Evolutionary conservation across 2,329 filamentous ascomycete genomes (phyloP), one percentile per base, ranked within the genome.

Genomic region (Neopestalotiopsis sp.): DNA sequence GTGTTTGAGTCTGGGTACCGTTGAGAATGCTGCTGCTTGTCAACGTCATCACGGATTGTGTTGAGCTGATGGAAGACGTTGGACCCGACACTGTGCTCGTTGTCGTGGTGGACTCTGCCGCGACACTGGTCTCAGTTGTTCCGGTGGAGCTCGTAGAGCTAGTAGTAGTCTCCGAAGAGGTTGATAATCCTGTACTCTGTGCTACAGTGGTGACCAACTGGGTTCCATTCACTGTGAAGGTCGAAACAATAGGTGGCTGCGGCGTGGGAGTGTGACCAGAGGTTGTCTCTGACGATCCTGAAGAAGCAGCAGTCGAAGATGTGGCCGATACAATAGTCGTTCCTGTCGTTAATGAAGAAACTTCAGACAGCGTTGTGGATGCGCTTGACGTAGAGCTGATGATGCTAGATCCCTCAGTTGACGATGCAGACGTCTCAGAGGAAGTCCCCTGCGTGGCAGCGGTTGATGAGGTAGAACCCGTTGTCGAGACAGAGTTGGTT

Each of bases 221-320:
- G 34, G 68, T 66, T 57, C 53, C 67, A 2, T 56, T 56, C 38
- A n/a, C 56, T 7, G 68, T 69, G 7, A 49, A 17, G 7, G 7
- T 20, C 45, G 45, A n/a, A n/a, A 49, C 17, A 49, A 49, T n/a
- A 17, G 45, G 13, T 17, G 45, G 45, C 45, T 49, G 45, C 14
- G 45, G 45, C 45, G 45, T 49, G 7, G 45, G 45, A n/a, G 45
- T n/a, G n/a, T 17, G 45, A n/a, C 4, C 45, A 49, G 45, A 49
- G 14, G 14, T 49, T n/a, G 42, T 49, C 13, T 49, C 13, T 14
- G 42, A 49, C 6, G 17, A n/a, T 14, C 13, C 13, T 2, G 42
- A 49, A n/a, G 42, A 49, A 14, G 13, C 5, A 12, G 13, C 42
- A n/a, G 42, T 14, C 12, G 42, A 49, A 14, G 42, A 49, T 14